These are phyloP conservation scores for Coniochaeta hoffmannii DNA, from an alignment of 2,329 filamentous ascomycete genomes.

Conservation along the genomic window DNA sequence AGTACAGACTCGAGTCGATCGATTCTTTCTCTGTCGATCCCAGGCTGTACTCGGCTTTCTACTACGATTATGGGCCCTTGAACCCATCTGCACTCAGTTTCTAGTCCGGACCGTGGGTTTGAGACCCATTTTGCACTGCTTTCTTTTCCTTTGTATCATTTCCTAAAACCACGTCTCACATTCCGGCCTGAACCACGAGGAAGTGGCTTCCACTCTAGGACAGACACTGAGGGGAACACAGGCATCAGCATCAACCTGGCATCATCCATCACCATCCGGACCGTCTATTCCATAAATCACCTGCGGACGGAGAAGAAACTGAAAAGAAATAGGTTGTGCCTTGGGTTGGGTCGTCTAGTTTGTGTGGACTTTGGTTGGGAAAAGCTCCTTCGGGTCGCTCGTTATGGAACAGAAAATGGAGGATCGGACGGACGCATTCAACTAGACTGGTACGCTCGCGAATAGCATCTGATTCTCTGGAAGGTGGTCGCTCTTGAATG, in stretches of 20 bases:
- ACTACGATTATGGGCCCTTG: not conserved
- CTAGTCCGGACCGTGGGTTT: not conserved
- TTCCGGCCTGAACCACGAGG: not conserved
- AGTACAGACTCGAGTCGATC: not conserved
- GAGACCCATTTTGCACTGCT: not conserved
- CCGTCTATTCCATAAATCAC: not conserved
- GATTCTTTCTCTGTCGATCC: not conserved
- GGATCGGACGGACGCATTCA: slow-evolving; percentile 21
- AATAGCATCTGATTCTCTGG: slow-evolving; percentile 33
- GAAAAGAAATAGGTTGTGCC: not conserved
- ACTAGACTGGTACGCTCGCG: slow-evolving; percentile 31
- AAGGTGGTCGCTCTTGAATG: slow-evolving; percentile 19
- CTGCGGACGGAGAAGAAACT: not conserved
- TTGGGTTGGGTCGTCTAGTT: not conserved
- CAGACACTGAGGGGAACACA: not conserved
- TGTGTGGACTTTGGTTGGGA: not conserved
- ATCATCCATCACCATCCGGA: not conserved
- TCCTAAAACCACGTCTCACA: not conserved
- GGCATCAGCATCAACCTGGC: not conserved
- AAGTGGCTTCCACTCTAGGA: not conserved
- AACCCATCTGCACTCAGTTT: not conserved
- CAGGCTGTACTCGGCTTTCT: not conserved
- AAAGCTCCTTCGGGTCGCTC: slow-evolving; percentile 1
- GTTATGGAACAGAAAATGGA: slow-evolving; percentile 16
- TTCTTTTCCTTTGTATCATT: not conserved